phyloP scores from a whole-genome alignment of 306 rosid genomes.

The Cucurbita ficifolia region DNA sequence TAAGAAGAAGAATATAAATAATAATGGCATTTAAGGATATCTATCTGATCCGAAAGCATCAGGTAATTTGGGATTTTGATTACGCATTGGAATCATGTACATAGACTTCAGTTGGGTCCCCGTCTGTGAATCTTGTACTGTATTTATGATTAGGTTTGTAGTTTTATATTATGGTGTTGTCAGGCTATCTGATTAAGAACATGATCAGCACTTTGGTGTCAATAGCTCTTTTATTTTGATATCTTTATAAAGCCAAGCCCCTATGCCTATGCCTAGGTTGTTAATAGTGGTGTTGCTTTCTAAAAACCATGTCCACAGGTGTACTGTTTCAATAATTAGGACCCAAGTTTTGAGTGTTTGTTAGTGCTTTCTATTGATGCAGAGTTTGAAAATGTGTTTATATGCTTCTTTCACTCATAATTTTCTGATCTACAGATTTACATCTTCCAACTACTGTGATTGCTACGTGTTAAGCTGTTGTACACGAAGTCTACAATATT shows the following conservation, averaged over 20 bases:
- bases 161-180: neutral
- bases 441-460: neutral
- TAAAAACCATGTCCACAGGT: neutral
- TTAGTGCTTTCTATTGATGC: neutral
- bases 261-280: neutral
- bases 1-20: slow-evolving; percentile 10
- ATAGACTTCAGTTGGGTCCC: neutral
- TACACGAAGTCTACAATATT: neutral
- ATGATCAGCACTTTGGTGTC: neutral
- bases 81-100: neutral
- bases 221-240: neutral
- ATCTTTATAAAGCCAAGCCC: neutral
- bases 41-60: neutral
- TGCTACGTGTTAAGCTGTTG: neutral
- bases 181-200: neutral
- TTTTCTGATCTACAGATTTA: too few species aligned
- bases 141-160: neutral
- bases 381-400: neutral
- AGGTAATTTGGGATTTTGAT: neutral
- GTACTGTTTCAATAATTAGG: neutral
- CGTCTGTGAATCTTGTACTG: neutral
- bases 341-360: neutral
- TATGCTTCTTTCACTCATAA: neutral
- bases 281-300: neutral
- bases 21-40: slow-evolving; percentile 15